phyloP scores from a whole-genome alignment of 371 early-diverging fungal genomes.

The Apophysomyces ossiformis region DNA sequence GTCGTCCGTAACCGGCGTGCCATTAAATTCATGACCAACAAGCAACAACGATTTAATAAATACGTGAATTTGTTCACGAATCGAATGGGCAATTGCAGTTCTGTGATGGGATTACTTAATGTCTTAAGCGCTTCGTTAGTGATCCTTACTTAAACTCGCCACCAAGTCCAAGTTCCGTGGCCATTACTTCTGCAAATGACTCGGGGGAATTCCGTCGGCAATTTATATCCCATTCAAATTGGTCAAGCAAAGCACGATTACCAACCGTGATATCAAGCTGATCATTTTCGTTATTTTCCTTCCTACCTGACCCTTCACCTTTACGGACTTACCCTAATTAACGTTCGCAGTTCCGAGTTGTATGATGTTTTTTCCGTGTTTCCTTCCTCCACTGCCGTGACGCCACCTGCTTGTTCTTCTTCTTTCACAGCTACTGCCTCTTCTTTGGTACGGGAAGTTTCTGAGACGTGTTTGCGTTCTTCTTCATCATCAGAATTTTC shows the following conservation, averaged over 20 bases:
- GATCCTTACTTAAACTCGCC: conserved; percentile 78
- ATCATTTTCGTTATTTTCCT: conserved; percentile 5
- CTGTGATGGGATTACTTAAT: conserved; percentile 29
- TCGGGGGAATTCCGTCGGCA: conserved; percentile 78
- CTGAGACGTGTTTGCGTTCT: neutral
- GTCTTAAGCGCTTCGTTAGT: conserved; percentile 4
- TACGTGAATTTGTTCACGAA: conserved; percentile 92
- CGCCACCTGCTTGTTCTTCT: conserved; percentile 15
- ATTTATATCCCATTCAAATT: conserved; percentile 92
- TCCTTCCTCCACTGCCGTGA: conserved; percentile 29
- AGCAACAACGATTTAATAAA: conserved; percentile 82
- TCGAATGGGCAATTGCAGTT: conserved; percentile 91
- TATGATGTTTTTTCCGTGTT: conserved; percentile 32
- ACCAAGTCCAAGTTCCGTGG: conserved; percentile 70
- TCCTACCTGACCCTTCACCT: neutral
- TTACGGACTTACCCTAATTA: conserved; percentile 55
- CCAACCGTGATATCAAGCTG: conserved; percentile 87
- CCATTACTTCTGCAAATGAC: conserved; percentile 71
- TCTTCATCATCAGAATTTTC: conserved; percentile 16
- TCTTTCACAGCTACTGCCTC: conserved; percentile 6
- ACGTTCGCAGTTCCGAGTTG: conserved; percentile 46
- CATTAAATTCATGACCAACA: conserved; percentile 78
- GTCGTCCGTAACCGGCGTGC: conserved; percentile 70
- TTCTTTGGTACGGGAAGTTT: neutral
- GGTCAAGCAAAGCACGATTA: conserved; percentile 80